Percentiles rank a stretch among this genome's conserved stretches.
Conservation (phyloP, 495 filamentous ascomycete species). For the Penicillium diatomitis region DNA sequence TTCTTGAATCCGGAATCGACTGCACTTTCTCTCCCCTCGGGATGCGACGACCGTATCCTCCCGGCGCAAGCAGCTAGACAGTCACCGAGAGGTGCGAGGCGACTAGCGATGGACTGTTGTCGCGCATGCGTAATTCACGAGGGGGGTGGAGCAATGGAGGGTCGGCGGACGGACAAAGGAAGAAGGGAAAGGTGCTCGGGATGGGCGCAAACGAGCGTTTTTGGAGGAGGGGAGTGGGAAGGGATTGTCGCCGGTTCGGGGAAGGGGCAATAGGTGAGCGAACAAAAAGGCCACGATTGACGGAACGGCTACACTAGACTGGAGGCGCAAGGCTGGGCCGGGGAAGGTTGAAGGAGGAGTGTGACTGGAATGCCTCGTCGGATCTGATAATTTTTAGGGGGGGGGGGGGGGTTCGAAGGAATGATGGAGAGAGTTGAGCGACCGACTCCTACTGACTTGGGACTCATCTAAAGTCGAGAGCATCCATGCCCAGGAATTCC, state of each 20-base stretch:
- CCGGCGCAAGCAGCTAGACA: slow-evolving; percentile 10
- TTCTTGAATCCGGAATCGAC: slow-evolving; percentile 5
- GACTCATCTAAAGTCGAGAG: too few relatives aligned
- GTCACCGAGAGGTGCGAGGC: slow-evolving; percentile 8
- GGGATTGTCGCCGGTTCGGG: slow-evolving; percentile 15
- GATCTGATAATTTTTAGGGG: too few relatives aligned
- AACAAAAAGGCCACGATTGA: slow-evolving; percentile 2
- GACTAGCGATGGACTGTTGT: slow-evolving; percentile 16
- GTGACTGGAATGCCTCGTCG: too few relatives aligned
- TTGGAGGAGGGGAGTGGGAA: slow-evolving; percentile 1
- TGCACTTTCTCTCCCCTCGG: too few relatives aligned
- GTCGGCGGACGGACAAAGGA: slow-evolving; percentile 13
- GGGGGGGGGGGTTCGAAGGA: too few relatives aligned
- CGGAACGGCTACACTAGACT: too few relatives aligned
- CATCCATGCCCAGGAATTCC: too few relatives aligned
- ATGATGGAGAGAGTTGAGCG: too few relatives aligned
- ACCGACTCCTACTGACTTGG: too few relatives aligned
- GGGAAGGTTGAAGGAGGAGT: too few relatives aligned
- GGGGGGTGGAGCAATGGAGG: slow-evolving; percentile 8
- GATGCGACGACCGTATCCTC: too few relatives aligned
- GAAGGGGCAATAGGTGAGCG: not conserved
- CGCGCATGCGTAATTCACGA: slow-evolving; percentile 7
- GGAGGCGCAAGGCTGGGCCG: too few relatives aligned
- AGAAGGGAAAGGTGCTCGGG: slow-evolving; percentile 20
- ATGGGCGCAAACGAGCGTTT: slow-evolving; percentile 5